These are phyloP conservation scores for Fraxinus excelsior DNA, from an alignment of 257 asterid genomes.

Conservation along the genomic window DNA sequence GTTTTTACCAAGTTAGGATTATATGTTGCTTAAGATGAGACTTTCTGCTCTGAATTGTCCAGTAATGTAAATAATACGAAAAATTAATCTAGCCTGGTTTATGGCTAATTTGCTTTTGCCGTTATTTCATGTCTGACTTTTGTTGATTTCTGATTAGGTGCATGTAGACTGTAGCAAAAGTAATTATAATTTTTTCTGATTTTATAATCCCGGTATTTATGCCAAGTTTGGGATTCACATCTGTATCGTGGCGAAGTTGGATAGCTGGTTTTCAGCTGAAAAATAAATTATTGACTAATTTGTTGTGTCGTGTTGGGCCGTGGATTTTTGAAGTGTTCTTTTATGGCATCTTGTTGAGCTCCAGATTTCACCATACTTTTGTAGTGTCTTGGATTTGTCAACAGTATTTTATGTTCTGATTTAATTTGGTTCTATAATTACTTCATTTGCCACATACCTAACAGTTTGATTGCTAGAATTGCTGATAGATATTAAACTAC, in stretches of 20 bases:
- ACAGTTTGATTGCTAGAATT: background rate
- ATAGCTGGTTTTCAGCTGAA: background rate
- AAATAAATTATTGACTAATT: background rate
- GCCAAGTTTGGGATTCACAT: background rate
- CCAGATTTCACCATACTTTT: no score
- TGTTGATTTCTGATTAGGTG: background rate
- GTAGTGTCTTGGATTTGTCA: background rate
- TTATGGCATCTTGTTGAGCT: background rate
- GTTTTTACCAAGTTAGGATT: background rate
- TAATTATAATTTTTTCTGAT: background rate
- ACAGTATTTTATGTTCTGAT: background rate
- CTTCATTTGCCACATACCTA: background rate
- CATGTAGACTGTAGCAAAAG: background rate
- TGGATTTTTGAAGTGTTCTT: background rate
- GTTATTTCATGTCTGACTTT: background rate
- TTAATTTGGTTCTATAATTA: background rate
- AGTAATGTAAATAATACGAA: background rate
- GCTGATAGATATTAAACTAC: background rate
- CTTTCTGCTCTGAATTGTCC: background rate
- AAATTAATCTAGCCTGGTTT: background rate
- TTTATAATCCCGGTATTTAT: background rate
- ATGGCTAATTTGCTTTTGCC: background rate
- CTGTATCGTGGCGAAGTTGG: background rate
- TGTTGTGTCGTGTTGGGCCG: background rate
- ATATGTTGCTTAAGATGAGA: background rate